phyloP scores from a whole-genome alignment of 352 stramenopile species.

The Pythium plurisporium region DNA sequence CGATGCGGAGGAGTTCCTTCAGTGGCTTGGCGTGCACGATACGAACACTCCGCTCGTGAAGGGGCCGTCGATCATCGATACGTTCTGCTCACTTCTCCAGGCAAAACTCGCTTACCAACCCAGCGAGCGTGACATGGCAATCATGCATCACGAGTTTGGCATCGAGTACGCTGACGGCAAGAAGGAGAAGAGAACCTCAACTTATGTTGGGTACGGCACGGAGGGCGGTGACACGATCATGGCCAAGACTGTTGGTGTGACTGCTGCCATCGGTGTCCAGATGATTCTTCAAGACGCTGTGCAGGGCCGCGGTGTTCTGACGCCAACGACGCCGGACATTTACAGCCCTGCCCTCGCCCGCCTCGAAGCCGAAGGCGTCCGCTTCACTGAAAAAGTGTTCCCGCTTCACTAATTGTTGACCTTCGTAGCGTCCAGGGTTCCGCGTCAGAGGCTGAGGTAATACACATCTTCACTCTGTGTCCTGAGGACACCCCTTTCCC shows the following conservation, averaged over 20 bases:
- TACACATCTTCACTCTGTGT: neutral
- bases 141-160: slow-evolving; percentile 91
- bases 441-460: neutral
- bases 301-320: slow-evolving; percentile 76
- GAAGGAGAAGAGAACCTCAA: slow-evolving; percentile 87
- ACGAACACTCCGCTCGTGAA: slow-evolving; percentile 44
- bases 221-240: slow-evolving; percentile 92
- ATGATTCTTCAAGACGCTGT: slow-evolving; percentile 91
- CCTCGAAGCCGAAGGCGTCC: slow-evolving; percentile 84
- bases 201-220: slow-evolving; percentile 90
- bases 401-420: slow-evolving; percentile 29
- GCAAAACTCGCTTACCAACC: slow-evolving; percentile 87
- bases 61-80: slow-evolving; percentile 66
- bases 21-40: slow-evolving; percentile 77
- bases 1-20: slow-evolving; percentile 64
- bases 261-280: slow-evolving; percentile 90
- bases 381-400: slow-evolving; percentile 83
- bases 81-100: slow-evolving; percentile 84
- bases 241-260: slow-evolving; percentile 94
- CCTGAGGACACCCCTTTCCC: neutral
- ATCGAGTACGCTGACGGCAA: slow-evolving; percentile 74
- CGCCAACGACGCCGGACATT: slow-evolving; percentile 88
- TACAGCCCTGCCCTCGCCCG: slow-evolving; percentile 83
- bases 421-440: slow-evolving; percentile 2
- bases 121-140: slow-evolving; percentile 93